Percentiles rank a stretch among this genome's conserved stretches.
These are phyloP conservation scores for Pythium grandisporangium DNA, from an alignment of 352 stramenopile species.

Conservation along the genomic window DNA sequence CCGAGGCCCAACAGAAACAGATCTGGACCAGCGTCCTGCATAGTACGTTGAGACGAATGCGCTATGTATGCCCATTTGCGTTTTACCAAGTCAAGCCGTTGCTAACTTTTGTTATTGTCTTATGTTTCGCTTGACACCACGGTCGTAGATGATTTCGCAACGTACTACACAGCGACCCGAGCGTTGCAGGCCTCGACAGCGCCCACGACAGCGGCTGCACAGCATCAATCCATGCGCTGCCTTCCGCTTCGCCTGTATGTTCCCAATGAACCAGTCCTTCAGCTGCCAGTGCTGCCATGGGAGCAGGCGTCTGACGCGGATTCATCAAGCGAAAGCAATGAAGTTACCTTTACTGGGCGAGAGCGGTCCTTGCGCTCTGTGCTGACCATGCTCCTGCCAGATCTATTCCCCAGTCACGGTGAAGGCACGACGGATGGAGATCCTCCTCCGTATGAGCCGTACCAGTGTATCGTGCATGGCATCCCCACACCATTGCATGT, in stretches of 20 bases:
- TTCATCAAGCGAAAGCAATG: too few species aligned
- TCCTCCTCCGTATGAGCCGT: neutral
- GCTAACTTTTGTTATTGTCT: neutral
- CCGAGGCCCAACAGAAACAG: constrained; percentile 68
- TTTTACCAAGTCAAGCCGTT: neutral
- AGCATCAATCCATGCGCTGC: constrained; percentile 21
- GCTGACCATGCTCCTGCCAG: constrained; percentile 44
- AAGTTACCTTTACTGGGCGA: too few species aligned
- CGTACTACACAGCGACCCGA: constrained; percentile 39
- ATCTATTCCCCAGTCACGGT: too few species aligned
- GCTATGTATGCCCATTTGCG: too few species aligned
- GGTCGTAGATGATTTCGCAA: constrained; percentile 23
- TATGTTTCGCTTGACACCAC: too few species aligned
- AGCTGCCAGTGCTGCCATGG: constrained; percentile 55
- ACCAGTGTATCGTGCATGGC: constrained; percentile 35
- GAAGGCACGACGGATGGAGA: too few species aligned
- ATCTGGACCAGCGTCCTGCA: constrained; percentile 70
- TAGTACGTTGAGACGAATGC: too few species aligned
- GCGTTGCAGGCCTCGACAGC: constrained; percentile 29
- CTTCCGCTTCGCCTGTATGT: constrained; percentile 63
- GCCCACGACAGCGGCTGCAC: neutral
- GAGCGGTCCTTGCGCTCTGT: too few species aligned
- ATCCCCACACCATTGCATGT: constrained; percentile 33
- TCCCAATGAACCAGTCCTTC: constrained; percentile 37
- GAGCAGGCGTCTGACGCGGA: too few species aligned